Base-by-base conservation (phyloP, 2,329 filamentous ascomycete species). In the Clonostachys rhizophaga region DNA sequence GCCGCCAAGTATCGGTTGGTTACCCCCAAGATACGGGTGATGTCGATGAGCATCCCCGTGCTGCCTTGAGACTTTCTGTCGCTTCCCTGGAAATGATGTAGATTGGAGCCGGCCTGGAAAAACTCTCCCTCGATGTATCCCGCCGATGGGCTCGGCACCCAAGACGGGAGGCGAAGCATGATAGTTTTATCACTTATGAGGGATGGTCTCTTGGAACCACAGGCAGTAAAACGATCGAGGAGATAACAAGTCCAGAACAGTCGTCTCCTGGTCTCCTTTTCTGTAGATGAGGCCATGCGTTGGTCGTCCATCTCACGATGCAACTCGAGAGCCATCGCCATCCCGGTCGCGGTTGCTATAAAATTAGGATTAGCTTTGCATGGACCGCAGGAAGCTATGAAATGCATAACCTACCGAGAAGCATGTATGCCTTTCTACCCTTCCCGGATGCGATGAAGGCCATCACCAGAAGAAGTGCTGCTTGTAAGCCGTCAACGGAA, bases 161-260 rank as follows among this genome's bases (percentile, higher is more conserved):
- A 91, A 34, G 85, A 86, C 0, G 90, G 90, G 5, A 95, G 70
- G 35, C 87, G 81, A 42, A 95, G 70, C 14, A 87, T 69, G 50
- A 95, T 86, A 2, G 83, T 84, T 58, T 88, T 83, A 63, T 95
- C 90, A 24, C 81, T 78, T 20, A 94, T 84, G 8, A 95, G 70
- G n/a, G 87, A 89, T 0, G 89, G 88, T 10, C 90, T 77, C 57
- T 87, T 90, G 5, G 89, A 92, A 14, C 90, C 90, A 54, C 87
- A 90, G 2, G 87, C 81, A 54, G 85, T 78, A 56, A 92, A 94
- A n/a, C 87, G 80, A 60, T 95, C 90, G 64, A 95, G 84, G 24
- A 95, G 71, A 57, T 94, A 95, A 60, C 88, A 92, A 3, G 87
- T 85, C 90, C 90, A 95, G 64, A 95, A 95, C 3, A 95, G 70